These are phyloP conservation scores for Petunia secreta DNA, from an alignment of 257 asterid genomes.

Conservation along the genomic window DNA sequence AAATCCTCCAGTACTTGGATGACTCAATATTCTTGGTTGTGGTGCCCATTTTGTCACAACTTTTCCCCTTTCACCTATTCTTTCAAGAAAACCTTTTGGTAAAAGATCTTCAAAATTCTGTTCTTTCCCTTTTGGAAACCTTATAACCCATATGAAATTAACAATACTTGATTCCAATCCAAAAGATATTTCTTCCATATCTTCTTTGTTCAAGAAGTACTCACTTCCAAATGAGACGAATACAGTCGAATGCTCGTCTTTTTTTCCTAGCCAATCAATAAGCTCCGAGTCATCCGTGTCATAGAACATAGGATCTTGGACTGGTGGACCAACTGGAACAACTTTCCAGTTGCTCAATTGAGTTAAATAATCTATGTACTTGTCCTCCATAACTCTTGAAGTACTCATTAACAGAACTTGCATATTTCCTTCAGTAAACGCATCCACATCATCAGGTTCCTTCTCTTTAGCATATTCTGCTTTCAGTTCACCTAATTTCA, in stretches of 20 bases:
- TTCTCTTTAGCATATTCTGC: conserved; percentile 18
- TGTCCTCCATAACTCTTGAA: conserved; percentile 48
- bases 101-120: conserved; percentile 35
- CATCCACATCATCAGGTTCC: conserved; percentile 33
- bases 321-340: conserved; percentile 41
- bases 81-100: conserved; percentile 43
- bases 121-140: conserved; percentile 45
- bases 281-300: conserved; percentile 21
- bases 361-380: conserved; percentile 45
- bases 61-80: conserved; percentile 41
- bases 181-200: conserved; percentile 48
- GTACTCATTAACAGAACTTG: conserved; percentile 37
- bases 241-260: conserved; percentile 42
- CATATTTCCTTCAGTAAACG: not conserved
- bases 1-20: conserved; percentile 42
- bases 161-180: conserved; percentile 55
- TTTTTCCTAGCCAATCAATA: conserved; percentile 51
- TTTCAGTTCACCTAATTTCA: not conserved
- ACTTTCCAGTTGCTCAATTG: conserved; percentile 15
- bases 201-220: conserved; percentile 46
- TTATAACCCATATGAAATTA: conserved; percentile 57
- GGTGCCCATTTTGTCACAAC: conserved; percentile 46
- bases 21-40: conserved; percentile 35
- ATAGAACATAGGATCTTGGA: not conserved
- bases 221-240: conserved; percentile 66